A percentile compares a stretch with the other conserved stretches of the same genome.
Conservation (phyloP, 176 grass and related monocot species). For the Avena eriantha region DNA sequence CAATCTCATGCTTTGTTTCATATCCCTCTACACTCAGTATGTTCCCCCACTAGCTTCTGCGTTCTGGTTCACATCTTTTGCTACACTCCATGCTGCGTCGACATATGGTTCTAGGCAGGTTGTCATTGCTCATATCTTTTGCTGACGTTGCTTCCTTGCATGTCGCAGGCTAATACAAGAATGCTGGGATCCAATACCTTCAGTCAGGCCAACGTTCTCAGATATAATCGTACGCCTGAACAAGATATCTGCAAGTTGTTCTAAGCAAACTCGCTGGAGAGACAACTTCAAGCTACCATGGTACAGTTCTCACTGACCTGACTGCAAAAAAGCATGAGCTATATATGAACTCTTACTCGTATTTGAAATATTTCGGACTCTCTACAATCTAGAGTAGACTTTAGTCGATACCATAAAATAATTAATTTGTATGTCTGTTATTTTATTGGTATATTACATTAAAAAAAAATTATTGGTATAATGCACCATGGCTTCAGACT, state of each 20-base stretch:
- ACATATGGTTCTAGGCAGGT: background rate
- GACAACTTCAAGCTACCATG: conserved; percentile 84
- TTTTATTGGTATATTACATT: background rate
- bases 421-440: background rate
- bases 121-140: background rate
- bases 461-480: background rate
- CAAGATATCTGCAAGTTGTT: conserved; percentile 52
- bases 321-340: background rate
- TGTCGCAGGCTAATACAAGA: conserved; percentile 74
- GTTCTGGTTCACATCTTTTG: background rate
- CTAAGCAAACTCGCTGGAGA: conserved; percentile 72
- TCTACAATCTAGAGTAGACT: background rate
- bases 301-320: conserved; percentile 45
- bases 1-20: background rate
- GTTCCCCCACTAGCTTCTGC: background rate
- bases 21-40: background rate
- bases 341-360: conserved; percentile 1
- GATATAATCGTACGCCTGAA: conserved; percentile 84
- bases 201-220: conserved; percentile 63
- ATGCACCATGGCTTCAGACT: conserved; percentile 13
- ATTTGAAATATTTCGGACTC: background rate
- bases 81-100: background rate
- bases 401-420: background rate
- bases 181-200: conserved; percentile 79
- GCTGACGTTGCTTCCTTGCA: conserved; percentile 27